phyloP scores from a whole-genome alignment of 2,329 filamentous ascomycete genomes.

The Fusarium kyushuense region DNA sequence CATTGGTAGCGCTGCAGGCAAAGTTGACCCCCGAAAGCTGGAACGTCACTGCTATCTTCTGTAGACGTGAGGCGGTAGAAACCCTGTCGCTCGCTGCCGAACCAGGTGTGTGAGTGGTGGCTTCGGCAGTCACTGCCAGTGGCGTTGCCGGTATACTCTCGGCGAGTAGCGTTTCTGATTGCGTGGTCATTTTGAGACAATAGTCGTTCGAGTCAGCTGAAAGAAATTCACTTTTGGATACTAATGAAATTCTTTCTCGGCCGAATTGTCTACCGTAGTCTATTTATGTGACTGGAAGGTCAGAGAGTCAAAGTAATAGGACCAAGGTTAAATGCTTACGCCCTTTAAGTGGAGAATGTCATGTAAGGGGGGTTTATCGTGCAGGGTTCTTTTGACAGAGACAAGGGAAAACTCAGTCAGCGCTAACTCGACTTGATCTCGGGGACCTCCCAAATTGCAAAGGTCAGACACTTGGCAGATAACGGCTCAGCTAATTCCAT shows the following conservation, averaged over 20 bases:
- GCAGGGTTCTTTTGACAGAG: neutral
- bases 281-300: neutral
- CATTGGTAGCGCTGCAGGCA: slow-evolving; percentile 42
- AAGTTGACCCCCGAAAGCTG: slow-evolving; percentile 47
- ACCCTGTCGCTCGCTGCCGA: neutral
- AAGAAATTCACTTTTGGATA: neutral
- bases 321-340: neutral
- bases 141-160: neutral
- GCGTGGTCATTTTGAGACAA: slow-evolving; percentile 12
- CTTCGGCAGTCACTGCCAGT: neutral
- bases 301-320: neutral
- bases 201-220: neutral
- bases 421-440: slow-evolving; percentile 1
- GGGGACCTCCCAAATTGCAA: neutral
- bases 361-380: neutral
- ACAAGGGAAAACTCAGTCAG: neutral
- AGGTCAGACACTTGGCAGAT: neutral
- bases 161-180: neutral
- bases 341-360: slow-evolving; percentile 20
- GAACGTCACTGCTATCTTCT: slow-evolving; percentile 39
- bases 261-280: neutral
- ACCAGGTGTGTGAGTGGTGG: neutral
- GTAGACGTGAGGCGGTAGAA: slow-evolving; percentile 23
- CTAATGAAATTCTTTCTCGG: too few species aligned
- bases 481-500: neutral